Base-by-base conservation (phyloP, 2,329 filamentous ascomycete genomes). In the Elsinoe australis region DNA sequence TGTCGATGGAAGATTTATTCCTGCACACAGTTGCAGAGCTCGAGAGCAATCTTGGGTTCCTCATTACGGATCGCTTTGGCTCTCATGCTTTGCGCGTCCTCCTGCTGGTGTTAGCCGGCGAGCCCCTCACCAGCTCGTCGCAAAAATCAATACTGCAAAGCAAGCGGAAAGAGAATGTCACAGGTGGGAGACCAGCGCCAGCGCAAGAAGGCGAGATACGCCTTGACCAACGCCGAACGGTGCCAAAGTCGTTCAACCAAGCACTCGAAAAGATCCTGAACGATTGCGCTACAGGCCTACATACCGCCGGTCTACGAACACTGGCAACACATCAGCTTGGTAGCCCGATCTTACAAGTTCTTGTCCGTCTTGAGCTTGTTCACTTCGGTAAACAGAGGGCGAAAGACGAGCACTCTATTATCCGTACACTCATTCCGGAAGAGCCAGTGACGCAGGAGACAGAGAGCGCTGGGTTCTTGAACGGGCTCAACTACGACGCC, bases 71-170 rank as follows among this genome's bases (percentile, higher is more conserved):
- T 62, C 69, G 73, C 39, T 96, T 94, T 61, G 92, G 88, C 4
- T 96, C 92, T 0, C 92, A 98, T 61, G 84, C 87, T 0, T 73
- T 98, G 34, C 80, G 92, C 39, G 86, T 95, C 0, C 74, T 98
- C 6, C 72, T 98, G 1, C 71, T 95, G 3, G 81, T 96, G 1
- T 72, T 98, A 4, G 86, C 90, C 0, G 92, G 92, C 5, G 77
- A 86, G 51, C 82, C 89, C 0, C 70, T 95, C 4, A 80, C 87
- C 50, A 79, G 83, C 50, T 68, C 76, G 0, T 76, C 81, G 0
- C 80, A 76, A 18, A 82, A 82, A 62, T 81, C 82, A 1, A 69
- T 94, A n/a, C 68, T 95, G 38, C 86, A 90, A 62, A 95, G 90
- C 72, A 89, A 87, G 66, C 89, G 82, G 68, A 96, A 96, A 67